Evolutionary conservation across 176 grass and related monocot genomes (phyloP).

Genomic region (Saccharum officinarum): DNA sequence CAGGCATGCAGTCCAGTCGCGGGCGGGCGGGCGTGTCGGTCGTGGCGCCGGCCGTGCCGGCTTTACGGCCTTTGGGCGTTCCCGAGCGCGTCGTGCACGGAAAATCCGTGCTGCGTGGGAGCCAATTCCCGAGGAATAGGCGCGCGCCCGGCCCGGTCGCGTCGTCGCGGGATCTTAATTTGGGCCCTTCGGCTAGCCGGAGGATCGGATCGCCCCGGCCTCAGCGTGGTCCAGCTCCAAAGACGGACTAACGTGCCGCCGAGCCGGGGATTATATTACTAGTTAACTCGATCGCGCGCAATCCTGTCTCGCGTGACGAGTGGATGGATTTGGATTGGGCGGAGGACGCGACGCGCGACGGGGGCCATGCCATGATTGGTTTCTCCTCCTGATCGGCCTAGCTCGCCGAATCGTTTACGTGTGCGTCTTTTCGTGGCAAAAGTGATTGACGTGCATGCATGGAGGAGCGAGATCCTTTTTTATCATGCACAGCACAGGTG

Average conservation of each 20-base stretch:
- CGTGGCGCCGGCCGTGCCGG: conserved; percentile 43
- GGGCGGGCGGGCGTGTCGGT: conserved; percentile 27
- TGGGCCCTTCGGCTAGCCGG: conserved; percentile 35
- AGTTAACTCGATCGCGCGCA: neutral
- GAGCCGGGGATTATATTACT: conserved; percentile 16
- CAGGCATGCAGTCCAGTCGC: conserved; percentile 3
- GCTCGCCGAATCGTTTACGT: conserved; percentile 25
- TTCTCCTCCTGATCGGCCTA: neutral
- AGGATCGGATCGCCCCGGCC: neutral
- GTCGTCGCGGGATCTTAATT: conserved; percentile 11
- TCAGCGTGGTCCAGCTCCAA: conserved; percentile 40
- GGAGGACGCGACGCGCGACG: neutral
- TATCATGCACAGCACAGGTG: conserved; percentile 40
- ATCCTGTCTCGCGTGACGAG: conserved; percentile 48
- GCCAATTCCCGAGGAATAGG: conserved; percentile 63
- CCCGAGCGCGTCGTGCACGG: conserved; percentile 70
- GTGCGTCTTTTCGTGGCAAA: conserved; percentile 50
- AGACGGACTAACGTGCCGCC: neutral
- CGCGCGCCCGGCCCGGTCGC: neutral
- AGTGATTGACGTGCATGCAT: conserved; percentile 49
- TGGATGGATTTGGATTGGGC: conserved; percentile 13
- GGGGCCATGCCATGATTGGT: conserved; percentile 20
- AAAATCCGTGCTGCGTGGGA: conserved; percentile 82
- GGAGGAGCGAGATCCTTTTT: conserved; percentile 27
- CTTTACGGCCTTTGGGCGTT: conserved; percentile 67